Evolutionary conservation across 1,139 yeast species (phyloP), one percentile per base, ranked within the genome.

Genomic region (Geotrichum citri-aurantii): DNA sequence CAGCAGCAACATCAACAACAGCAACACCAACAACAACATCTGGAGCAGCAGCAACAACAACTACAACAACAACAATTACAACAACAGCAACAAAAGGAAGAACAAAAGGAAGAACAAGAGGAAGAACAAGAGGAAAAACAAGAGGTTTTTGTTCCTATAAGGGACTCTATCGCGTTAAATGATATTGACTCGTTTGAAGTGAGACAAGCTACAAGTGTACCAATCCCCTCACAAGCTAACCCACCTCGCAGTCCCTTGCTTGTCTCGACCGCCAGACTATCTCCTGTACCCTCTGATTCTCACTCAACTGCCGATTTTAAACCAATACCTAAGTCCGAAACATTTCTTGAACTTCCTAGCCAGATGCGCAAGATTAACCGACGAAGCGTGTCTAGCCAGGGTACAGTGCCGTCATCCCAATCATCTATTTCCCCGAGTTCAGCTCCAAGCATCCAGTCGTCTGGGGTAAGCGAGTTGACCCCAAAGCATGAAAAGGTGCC

Each of bases 301-400:
- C 42, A 37, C 7, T n/a, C 42, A n/a, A 37, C 19, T 2, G 2
- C 42, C 1, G 42, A n/a, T 1, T 12, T 14, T 7, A 37, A 37
- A 37, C 27, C 40, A 17, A 21, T n/a, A n/a, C 24, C 21, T 24
- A 33, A 37, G 40, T 12, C 50, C 27, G 47, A 51, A 37, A 48
- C 59, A 12, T 52, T 37, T 31, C 49, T 57, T 12, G 54, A 49
- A 19, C 51, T 57, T 5, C 59, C 59, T 14, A 57, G 59, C 33
- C 59, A 57, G 29, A 42, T 5, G 5, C 49, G 27, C 24, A 52
- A 44, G 7, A 17, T 10, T 19, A 10, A 10, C 24, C 24, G 50
- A 27, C 40, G 19, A 37, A 37, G 42, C 42, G 42, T 37, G 14
- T 37, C 42, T 5, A 17, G 42, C 19, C 7, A 14, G 7, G 17